Evolutionary conservation across 2,329 filamentous ascomycete species (phyloP).

Genomic region (Zasmidium citrigriseum): DNA sequence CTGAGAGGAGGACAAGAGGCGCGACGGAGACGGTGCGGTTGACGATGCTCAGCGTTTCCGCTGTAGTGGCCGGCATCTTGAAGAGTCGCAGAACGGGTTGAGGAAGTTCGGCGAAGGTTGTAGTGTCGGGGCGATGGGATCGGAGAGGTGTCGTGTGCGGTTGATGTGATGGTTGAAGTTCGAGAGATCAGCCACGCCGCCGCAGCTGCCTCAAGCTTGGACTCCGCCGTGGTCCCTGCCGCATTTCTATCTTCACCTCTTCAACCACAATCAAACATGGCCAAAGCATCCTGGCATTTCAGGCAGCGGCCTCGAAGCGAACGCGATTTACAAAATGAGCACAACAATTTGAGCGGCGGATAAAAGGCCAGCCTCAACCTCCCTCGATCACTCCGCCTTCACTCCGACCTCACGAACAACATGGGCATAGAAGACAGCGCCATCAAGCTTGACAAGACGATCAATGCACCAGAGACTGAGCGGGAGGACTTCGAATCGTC

Average conservation of each 20-base stretch:
- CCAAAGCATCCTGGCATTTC: background rate
- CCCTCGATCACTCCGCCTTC: background rate
- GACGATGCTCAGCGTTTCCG: conserved; percentile 93
- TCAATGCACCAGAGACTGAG: background rate
- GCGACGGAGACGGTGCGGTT: conserved; percentile 95
- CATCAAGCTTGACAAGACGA: background rate
- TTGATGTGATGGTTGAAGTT: background rate
- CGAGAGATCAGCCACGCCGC: background rate
- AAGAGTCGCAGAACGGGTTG: background rate
- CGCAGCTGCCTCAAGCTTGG: background rate
- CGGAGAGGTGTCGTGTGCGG: background rate
- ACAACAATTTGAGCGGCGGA: too few relatives aligned
- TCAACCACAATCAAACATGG: background rate
- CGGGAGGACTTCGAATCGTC: conserved; percentile 30
- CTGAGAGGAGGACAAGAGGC: conserved; percentile 94
- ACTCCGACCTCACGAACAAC: background rate
- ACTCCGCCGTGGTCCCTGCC: too few relatives aligned
- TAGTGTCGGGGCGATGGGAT: background rate
- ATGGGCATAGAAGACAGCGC: background rate
- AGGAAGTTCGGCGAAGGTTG: background rate
- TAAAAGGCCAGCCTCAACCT: background rate
- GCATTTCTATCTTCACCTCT: background rate
- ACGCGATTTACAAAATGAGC: too few relatives aligned
- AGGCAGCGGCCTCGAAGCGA: too few relatives aligned
- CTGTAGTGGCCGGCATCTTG: conserved; percentile 92